These are phyloP conservation scores for Acer yangbiense DNA, from an alignment of 345 rosid genomes.

Conservation along the genomic window DNA sequence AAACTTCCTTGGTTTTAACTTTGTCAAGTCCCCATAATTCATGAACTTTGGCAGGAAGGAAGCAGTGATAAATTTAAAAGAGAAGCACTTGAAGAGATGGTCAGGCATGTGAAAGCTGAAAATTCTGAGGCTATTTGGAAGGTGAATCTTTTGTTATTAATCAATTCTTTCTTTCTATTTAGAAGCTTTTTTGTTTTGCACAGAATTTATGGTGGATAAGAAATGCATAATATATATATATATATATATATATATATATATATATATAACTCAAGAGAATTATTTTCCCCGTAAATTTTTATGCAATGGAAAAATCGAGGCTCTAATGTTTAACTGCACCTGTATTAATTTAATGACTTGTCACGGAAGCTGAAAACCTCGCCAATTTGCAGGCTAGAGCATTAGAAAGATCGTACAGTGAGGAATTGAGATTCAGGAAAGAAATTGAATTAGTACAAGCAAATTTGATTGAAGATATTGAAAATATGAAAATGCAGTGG, in stretches of 20 bases:
- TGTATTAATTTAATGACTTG: too few relatives aligned
- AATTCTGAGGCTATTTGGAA: slow-evolving; percentile 39
- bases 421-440: slow-evolving; percentile 31
- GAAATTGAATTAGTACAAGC: slow-evolving; percentile 38
- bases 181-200: background rate
- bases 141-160: slow-evolving; percentile 27
- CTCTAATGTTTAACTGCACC: too few relatives aligned
- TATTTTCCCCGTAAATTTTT: too few relatives aligned
- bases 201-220: background rate
- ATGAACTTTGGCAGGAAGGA: slow-evolving; percentile 38
- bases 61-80: slow-evolving; percentile 32
- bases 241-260: too few relatives aligned
- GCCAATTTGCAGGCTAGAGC: slow-evolving; percentile 39
- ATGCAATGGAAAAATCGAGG: too few relatives aligned
- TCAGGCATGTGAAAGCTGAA: slow-evolving; percentile 48
- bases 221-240: too few relatives aligned
- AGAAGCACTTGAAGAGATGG: slow-evolving; percentile 51
- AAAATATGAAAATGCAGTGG: slow-evolving; percentile 26
- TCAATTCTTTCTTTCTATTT: background rate
- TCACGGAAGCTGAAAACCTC: slow-evolving; percentile 21
- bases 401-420: slow-evolving; percentile 37
- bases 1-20: background rate
- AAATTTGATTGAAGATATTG: slow-evolving; percentile 13
- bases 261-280: too few relatives aligned
- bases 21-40: background rate